Evolutionary conservation across 106 monocot species (phyloP).

Genomic region (Allium sativum): DNA sequence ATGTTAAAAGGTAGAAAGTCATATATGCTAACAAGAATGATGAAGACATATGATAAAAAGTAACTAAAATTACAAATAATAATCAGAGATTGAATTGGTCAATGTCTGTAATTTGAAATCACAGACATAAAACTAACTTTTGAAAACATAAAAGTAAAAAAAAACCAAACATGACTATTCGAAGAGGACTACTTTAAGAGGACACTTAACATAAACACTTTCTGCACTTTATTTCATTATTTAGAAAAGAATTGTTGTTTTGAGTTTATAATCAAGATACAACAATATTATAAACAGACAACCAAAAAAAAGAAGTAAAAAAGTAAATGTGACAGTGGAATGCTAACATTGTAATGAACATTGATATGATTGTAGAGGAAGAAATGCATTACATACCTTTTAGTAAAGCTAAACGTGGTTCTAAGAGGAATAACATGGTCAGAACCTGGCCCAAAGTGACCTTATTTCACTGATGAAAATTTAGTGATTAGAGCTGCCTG

Average conservation of each 20-base stretch:
- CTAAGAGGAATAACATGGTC: conserved; percentile 72
- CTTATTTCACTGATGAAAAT: conserved; percentile 83
- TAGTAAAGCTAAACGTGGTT: conserved; percentile 84
- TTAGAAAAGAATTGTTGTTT: not conserved
- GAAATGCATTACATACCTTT: conserved; percentile 88
- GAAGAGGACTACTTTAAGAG: conserved; percentile 5
- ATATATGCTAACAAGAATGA: not conserved
- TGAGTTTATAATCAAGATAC: not conserved
- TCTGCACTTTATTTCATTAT: not conserved
- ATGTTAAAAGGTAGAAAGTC: no score
- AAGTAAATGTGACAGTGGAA: conserved; percentile 1
- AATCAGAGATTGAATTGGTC: not conserved
- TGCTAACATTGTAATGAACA: no score
- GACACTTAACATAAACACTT: not conserved
- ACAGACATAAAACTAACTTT: not conserved
- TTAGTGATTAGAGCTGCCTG: conserved; percentile 89
- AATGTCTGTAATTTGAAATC: not conserved
- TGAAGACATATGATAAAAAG: not conserved
- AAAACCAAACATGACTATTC: not conserved
- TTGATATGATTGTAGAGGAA: conserved; percentile 67
- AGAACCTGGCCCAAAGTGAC: conserved; percentile 72
- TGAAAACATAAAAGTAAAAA: not conserved
- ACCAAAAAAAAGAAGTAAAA: not conserved
- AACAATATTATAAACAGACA: not conserved
- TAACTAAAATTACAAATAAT: not conserved